Evolutionary conservation across 2,329 filamentous ascomycete species (phyloP).

Genomic region (Chaetomium olivaceum): DNA sequence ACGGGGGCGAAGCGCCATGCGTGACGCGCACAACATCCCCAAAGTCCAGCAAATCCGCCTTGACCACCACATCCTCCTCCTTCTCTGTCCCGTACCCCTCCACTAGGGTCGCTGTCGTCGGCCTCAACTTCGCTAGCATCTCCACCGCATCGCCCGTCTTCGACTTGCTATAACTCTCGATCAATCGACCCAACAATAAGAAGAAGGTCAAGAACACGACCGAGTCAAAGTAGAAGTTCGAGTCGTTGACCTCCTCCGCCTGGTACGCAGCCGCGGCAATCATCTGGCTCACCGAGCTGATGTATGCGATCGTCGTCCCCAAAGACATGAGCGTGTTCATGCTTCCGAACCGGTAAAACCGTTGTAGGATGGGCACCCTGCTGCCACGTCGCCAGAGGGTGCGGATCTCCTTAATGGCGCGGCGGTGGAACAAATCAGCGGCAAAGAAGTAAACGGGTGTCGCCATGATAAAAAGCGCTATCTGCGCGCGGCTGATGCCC

Average conservation of each 20-base stretch:
- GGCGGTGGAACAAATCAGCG: constrained; percentile 79
- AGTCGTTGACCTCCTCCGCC: constrained; percentile 44
- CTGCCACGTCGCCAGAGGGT: constrained; percentile 77
- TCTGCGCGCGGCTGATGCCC: constrained; percentile 74
- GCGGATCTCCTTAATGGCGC: constrained; percentile 75
- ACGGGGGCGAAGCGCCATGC: constrained; percentile 80
- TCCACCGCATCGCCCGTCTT: constrained; percentile 85
- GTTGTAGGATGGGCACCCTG: constrained; percentile 67
- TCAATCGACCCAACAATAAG: constrained; percentile 69
- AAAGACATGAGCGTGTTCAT: constrained; percentile 95
- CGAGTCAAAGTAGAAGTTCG: constrained; percentile 81
- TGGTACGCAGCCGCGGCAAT: constrained; percentile 58
- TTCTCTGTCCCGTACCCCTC: constrained; percentile 45
- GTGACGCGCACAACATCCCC: constrained; percentile 74
- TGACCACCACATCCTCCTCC: constrained; percentile 43
- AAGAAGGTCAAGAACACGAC: constrained; percentile 92
- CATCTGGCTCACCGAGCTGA: constrained; percentile 78
- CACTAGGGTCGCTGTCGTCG: constrained; percentile 72
- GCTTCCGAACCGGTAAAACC: constrained; percentile 91
- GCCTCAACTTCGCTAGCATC: constrained; percentile 74
- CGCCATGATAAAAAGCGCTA: constrained; percentile 76
- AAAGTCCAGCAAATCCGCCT: constrained; percentile 71
- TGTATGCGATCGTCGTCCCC: constrained; percentile 83
- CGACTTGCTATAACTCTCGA: constrained; percentile 89
- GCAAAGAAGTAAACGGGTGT: constrained; percentile 87